Conservation (phyloP, 2,329 filamentous ascomycete genomes). For the Fusarium odoratissimum region DNA sequence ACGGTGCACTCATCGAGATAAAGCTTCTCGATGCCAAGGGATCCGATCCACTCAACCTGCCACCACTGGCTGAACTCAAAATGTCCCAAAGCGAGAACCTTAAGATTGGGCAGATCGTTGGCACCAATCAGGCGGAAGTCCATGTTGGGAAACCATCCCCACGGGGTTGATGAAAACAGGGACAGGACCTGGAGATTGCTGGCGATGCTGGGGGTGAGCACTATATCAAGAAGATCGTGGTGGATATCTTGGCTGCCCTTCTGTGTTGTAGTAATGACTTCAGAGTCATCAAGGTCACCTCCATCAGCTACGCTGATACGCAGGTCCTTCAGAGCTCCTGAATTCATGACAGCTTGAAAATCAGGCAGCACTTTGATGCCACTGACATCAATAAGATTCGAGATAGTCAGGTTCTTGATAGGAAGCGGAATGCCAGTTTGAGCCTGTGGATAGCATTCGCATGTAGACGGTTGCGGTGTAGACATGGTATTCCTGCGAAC, state of each 20-base stretch:
- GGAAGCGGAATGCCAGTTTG: background rate
- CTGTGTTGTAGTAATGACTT: too few species aligned
- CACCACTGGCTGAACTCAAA: slow-evolving; percentile 56
- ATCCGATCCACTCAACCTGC: slow-evolving; percentile 59
- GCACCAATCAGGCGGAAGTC: slow-evolving; percentile 45
- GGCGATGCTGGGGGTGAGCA: slow-evolving; percentile 33
- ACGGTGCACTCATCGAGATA: slow-evolving; percentile 57
- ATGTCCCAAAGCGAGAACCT: slow-evolving; percentile 52
- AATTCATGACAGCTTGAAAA: background rate
- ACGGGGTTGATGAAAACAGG: slow-evolving; percentile 51
- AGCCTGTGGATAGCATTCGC: background rate
- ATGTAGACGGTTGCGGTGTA: too few species aligned
- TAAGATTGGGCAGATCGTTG: slow-evolving; percentile 50
- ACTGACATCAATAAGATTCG: background rate
- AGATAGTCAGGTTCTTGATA: slow-evolving; percentile 3
- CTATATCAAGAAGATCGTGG: background rate
- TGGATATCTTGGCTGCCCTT: background rate
- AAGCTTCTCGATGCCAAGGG: slow-evolving; percentile 51
- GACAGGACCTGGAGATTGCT: slow-evolving; percentile 51
- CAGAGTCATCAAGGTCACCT: background rate
- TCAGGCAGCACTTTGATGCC: background rate
- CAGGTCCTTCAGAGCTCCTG: background rate
- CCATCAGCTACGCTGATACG: background rate
- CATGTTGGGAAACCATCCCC: slow-evolving; percentile 54
- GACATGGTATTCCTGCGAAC: background rate